Base-by-base conservation (phyloP, 208 protist genomes). In the Herpetomonas tarakana region DNA sequence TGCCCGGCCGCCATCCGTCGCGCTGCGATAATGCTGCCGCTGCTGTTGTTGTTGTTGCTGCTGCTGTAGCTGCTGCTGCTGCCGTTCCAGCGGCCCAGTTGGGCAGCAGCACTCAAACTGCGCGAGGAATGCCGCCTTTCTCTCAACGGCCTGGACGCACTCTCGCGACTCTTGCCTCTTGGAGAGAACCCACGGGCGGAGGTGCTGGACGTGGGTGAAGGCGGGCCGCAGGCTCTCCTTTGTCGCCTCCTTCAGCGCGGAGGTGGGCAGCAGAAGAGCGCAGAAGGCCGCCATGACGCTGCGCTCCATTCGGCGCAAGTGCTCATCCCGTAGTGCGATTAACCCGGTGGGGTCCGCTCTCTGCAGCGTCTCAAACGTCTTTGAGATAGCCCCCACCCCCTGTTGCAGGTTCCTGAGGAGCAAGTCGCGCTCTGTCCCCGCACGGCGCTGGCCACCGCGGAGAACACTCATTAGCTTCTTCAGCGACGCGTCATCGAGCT, bases 261-360 rank as follows among this genome's bases (percentile, higher is more conserved):
- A 64, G 25, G 86, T 94, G 16, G 80, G 70, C 4, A 93, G 21
- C 39, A 87, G 57, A 45, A 96, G 57, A 12, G 85, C 78, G 59
- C 85, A 96, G 58, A 88, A 90, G 27, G 87, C 80, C 11, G 87
- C 81, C 81, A 93, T 91, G 24, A 96, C 62, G 45, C 83, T 72
- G 49, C 86, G 80, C 71, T 96, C 91, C 59, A 84, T 65, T 38
- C 74, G 77, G 28, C 68, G 58, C 53, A 93, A 76, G 18, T 78
- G 63, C 31, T 82, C 81, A 63, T 96, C 91, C 2, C 81, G 72
- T 68, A 88, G 56, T 39, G 93, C 68, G 22, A 79, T 70, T 46
- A 93, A 50, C n/a, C 84, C 84, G 1, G 81, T 75, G 25, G 73
- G 58, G 64, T 91, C 91, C 6, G 65, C 68, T 29, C 62, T 67